These are phyloP conservation scores for Pistacia vera DNA, from an alignment of 345 rosid species.

Conservation along the genomic window DNA sequence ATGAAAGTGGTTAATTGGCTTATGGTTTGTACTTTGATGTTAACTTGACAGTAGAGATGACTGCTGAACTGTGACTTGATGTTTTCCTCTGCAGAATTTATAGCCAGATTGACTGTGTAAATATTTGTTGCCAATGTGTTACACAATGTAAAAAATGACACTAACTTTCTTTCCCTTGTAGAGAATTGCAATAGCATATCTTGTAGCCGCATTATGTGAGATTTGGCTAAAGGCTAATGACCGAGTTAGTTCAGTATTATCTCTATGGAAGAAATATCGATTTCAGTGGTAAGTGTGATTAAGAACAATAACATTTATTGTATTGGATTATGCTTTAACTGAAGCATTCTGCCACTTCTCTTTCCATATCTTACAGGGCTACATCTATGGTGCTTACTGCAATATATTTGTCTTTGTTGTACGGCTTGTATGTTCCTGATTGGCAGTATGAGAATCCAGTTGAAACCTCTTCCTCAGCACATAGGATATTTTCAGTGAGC, in stretches of 20 bases:
- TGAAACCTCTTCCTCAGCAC: constrained; percentile 43
- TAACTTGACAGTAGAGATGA: background rate
- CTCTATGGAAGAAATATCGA: constrained; percentile 52
- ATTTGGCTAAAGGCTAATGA: constrained; percentile 74
- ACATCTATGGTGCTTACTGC: constrained; percentile 47
- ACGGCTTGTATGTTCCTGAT: constrained; percentile 75
- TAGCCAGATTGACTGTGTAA: background rate
- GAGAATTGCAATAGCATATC: constrained; percentile 83
- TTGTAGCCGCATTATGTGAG: constrained; percentile 74
- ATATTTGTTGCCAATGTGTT: background rate
- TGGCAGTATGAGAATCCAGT: constrained; percentile 72
- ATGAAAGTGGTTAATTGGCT: background rate
- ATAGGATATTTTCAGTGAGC: constrained; percentile 50
- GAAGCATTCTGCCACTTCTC: background rate
- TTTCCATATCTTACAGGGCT: constrained; percentile 47
- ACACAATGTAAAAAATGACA: constrained; percentile 10
- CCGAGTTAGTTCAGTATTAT: constrained; percentile 42
- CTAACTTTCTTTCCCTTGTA: constrained; percentile 16
- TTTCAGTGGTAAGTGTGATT: constrained; percentile 56
- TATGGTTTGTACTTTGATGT: background rate
- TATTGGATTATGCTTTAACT: background rate
- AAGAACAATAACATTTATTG: background rate
- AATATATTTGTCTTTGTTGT: constrained; percentile 50
- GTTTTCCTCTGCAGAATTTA: background rate
- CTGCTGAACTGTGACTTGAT: background rate